Conservation (phyloP, 2,329 filamentous ascomycete species). For the Aureobasidium melanogenum region DNA sequence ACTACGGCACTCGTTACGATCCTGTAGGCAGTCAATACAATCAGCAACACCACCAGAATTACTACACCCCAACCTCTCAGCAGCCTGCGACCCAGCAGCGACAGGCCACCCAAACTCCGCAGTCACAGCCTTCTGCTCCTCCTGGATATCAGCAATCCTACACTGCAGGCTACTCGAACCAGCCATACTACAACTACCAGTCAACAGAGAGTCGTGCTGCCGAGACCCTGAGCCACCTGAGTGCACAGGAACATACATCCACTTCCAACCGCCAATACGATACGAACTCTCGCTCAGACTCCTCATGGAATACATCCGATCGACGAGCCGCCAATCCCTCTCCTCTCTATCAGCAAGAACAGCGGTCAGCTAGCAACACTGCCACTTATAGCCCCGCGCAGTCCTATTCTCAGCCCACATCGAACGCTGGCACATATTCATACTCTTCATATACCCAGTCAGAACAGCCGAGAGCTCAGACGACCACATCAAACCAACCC, state of each 20-base stretch:
- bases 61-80: background rate
- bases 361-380: background rate
- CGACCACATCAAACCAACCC: background rate
- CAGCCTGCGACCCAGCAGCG: background rate
- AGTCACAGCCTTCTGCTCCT: constrained; percentile 4
- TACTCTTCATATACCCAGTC: constrained; percentile 4
- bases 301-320: constrained; percentile 5
- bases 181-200: constrained; percentile 3
- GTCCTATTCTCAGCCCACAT: constrained; percentile 2
- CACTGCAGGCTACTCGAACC: background rate
- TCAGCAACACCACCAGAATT: constrained; percentile 13
- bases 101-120: constrained; percentile 6
- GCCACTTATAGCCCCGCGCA: background rate
- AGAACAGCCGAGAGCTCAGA: constrained; percentile 5
- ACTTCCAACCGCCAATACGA: background rate
- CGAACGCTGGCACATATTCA: background rate
- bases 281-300: background rate
- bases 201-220: constrained; percentile 14
- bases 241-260: constrained; percentile 5
- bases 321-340: background rate
- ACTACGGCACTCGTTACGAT: constrained; percentile 24
- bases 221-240: constrained; percentile 14
- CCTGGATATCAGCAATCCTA: constrained; percentile 2
- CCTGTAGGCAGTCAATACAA: constrained; percentile 24
- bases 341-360: background rate